Evolutionary conservation across 441 rosid genomes (phyloP).

Genomic region (Gossypium trilobum): DNA sequence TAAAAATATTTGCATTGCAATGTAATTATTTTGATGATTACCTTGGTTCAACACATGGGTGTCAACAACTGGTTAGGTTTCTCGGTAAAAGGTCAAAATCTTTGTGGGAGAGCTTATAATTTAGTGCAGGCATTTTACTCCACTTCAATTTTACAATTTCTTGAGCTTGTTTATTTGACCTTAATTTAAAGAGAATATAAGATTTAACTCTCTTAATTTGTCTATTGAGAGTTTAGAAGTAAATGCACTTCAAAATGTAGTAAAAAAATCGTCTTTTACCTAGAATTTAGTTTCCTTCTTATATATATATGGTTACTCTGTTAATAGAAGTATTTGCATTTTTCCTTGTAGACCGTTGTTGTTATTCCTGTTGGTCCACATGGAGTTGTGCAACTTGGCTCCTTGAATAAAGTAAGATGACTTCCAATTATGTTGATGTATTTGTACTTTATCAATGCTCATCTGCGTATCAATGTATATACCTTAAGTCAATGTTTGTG

Average conservation of each 20-base stretch:
- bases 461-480: not conserved
- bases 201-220: not conserved
- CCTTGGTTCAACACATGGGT: not conserved
- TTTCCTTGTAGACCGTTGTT: constrained; percentile 50
- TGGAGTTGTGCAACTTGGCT: constrained; percentile 91
- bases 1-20: not conserved
- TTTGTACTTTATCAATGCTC: constrained; percentile 8
- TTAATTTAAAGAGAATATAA: not conserved
- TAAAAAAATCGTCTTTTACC: not conserved
- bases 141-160: not conserved
- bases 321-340: constrained; percentile 8
- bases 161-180: not conserved
- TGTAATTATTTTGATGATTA: not conserved
- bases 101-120: not conserved
- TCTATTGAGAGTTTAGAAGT: not conserved
- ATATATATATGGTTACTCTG: not conserved
- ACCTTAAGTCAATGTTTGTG: not conserved
- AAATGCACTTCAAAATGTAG: constrained; percentile 1
- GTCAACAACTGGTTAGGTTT: not conserved
- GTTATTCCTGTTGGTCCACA: constrained; percentile 62
- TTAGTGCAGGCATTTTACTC: not conserved
- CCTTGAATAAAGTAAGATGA: constrained; percentile 56
- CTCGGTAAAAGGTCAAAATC: not conserved
- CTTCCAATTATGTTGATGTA: constrained; percentile 11
- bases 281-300: not conserved